Conservation (phyloP, 495 filamentous ascomycete genomes). For the Aspergillus olivimuriae region DNA sequence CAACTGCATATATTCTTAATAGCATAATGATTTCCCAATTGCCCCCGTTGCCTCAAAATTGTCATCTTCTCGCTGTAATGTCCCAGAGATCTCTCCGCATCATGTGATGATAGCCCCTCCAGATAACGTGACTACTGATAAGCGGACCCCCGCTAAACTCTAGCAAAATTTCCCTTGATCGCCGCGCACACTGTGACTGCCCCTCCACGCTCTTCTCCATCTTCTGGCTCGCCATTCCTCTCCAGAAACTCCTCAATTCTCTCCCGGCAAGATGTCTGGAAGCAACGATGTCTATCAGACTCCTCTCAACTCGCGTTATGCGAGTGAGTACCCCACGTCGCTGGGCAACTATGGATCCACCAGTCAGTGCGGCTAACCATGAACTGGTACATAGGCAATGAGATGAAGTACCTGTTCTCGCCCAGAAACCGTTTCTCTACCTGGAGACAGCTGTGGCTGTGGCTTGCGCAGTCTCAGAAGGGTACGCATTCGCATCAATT, state of each 20-base stretch:
- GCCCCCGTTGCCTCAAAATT: too few species aligned
- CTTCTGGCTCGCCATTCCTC: constrained; percentile 22
- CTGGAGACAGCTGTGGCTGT: constrained; percentile 78
- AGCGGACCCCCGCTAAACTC: constrained; percentile 28
- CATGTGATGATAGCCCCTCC: constrained; percentile 21
- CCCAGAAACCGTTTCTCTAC: constrained; percentile 63
- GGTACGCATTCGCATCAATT: constrained; percentile 32
- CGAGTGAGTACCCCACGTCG: constrained; percentile 43
- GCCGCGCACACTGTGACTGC: constrained; percentile 17
- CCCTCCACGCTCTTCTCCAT: constrained; percentile 7
- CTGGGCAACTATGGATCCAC: constrained; percentile 1
- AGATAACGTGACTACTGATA: constrained; percentile 44
- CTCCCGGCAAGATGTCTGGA: constrained; percentile 45
- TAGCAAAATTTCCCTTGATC: constrained; percentile 28
- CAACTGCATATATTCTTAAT: too few species aligned
- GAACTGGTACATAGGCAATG: constrained; percentile 29
- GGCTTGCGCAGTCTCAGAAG: constrained; percentile 76
- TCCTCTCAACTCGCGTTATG: constrained; percentile 67
- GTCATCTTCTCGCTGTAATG: too few species aligned
- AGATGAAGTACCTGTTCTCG: constrained; percentile 59
- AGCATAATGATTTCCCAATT: background rate
- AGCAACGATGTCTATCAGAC: constrained; percentile 66
- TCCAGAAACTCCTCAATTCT: constrained; percentile 12
- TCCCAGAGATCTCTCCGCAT: too few species aligned
- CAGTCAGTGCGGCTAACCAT: constrained; percentile 17